Evolutionary conservation across 1,284 basidiomycete genomes (phyloP).

Genomic region (Lentinus polychrous): DNA sequence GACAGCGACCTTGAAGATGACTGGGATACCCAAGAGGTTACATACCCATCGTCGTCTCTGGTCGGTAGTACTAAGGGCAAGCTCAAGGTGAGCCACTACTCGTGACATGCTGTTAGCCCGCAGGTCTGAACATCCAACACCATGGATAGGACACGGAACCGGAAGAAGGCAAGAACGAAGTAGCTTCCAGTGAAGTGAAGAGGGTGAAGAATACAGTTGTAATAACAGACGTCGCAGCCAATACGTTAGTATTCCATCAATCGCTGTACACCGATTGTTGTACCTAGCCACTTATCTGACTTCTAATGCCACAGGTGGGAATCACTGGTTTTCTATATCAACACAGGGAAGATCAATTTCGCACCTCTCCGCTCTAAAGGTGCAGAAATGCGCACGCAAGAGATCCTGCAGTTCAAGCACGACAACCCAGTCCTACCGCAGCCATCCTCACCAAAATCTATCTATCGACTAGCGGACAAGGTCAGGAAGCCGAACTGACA

Average conservation of each 20-base stretch:
- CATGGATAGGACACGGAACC: neutral
- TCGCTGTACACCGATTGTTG: neutral
- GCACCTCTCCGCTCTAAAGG: conserved; percentile 11
- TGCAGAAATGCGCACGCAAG: neutral
- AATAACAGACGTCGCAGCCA: conserved; percentile 10
- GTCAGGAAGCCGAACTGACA: neutral
- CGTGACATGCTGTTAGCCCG: neutral
- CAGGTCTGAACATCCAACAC: neutral
- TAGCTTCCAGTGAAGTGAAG: neutral
- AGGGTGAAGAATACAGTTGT: conserved; percentile 5
- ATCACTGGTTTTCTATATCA: conserved; percentile 12
- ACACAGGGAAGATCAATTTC: conserved; percentile 11
- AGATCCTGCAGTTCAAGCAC: neutral
- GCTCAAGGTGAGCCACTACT: too few species aligned
- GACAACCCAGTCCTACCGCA: conserved; percentile 2
- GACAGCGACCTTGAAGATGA: conserved; percentile 13
- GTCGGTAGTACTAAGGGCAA: neutral
- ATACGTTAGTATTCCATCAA: conserved; percentile 4
- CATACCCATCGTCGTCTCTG: neutral
- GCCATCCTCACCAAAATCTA: conserved; percentile 12
- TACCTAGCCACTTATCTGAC: neutral
- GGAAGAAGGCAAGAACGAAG: neutral
- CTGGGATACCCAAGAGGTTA: neutral
- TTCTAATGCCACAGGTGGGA: conserved; percentile 8
- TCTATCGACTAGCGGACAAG: conserved; percentile 13